These are phyloP conservation scores for Bruguiera gymnorhiza DNA, from an alignment of 345 rosid genomes.

Conservation along the genomic window DNA sequence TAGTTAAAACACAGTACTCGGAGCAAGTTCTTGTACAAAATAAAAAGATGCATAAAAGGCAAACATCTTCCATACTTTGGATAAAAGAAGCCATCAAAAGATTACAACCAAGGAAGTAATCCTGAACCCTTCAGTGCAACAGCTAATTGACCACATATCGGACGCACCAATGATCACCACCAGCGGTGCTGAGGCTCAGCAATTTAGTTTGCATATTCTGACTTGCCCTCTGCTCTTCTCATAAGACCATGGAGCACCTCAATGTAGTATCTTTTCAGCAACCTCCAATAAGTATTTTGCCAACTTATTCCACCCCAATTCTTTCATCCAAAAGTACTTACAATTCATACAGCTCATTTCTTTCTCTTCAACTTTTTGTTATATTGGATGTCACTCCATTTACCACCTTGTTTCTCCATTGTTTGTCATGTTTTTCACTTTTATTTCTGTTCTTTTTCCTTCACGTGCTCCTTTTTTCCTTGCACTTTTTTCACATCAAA, in stretches of 20 bases:
- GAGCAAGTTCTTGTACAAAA: not conserved
- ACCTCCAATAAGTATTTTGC: constrained; percentile 14
- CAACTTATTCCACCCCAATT: constrained; percentile 1
- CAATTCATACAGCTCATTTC: not conserved
- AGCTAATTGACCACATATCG: constrained; percentile 30
- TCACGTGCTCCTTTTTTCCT: not conserved
- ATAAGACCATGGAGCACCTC: constrained; percentile 26
- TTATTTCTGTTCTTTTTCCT: not conserved
- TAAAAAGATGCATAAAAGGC: not conserved
- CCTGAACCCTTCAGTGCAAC: constrained; percentile 51
- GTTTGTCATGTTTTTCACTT: not conserved
- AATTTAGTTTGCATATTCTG: constrained; percentile 29
- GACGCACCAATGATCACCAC: constrained; percentile 38
- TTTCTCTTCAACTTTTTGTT: constrained; percentile 4
- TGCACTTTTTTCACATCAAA: not conserved
- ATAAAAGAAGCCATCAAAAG: constrained; percentile 8
- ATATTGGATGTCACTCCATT: not conserved
- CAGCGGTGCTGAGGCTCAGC: constrained; percentile 43
- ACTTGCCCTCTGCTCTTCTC: constrained; percentile 32
- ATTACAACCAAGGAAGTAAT: constrained; percentile 34
- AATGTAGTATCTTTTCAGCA: constrained; percentile 2
- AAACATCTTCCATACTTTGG: constrained; percentile 3
- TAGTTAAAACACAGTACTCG: not conserved
- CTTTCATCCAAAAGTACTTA: not conserved
- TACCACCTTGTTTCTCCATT: constrained; percentile 10